Evolutionary conservation across 805 yeast species (phyloP).

Genomic region (Blastobotrys chiropterorum): DNA sequence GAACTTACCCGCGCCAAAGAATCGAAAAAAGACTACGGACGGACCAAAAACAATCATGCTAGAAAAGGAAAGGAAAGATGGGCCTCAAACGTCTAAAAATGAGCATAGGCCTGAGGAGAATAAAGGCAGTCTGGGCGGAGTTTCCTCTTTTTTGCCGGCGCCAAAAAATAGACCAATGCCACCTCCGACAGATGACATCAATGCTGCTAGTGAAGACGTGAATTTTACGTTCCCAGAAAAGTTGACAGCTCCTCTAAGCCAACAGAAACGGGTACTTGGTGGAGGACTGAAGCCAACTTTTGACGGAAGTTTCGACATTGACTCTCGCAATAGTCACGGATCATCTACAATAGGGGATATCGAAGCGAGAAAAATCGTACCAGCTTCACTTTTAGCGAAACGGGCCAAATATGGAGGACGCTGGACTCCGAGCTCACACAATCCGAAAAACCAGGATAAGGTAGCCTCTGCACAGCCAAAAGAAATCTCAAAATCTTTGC

Average conservation of each 20-base stretch:
- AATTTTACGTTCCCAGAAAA: background rate
- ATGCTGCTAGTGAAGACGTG: conserved; percentile 1
- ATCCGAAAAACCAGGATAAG: background rate
- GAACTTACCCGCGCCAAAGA: conserved; percentile 5
- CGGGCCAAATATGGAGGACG: conserved; percentile 18
- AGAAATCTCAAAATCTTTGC: background rate
- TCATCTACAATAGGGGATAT: background rate
- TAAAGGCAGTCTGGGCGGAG: conserved; percentile 1
- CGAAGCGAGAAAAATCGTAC: conserved; percentile 8
- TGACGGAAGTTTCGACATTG: conserved; percentile 17
- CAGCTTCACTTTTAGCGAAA: conserved; percentile 20
- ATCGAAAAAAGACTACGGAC: conserved; percentile 3
- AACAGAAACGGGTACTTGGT: conserved; percentile 14
- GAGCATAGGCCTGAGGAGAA: conserved; percentile 1
- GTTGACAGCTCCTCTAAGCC: conserved; percentile 10
- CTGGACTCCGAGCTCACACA: background rate
- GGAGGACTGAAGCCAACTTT: conserved; percentile 15
- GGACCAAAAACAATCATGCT: conserved; percentile 4
- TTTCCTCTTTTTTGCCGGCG: conserved; percentile 11
- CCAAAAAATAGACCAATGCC: conserved; percentile 11
- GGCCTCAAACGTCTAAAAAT: background rate
- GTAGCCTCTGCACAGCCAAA: background rate
- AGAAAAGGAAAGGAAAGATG: background rate
- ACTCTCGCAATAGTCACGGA: background rate
- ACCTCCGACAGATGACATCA: background rate